A percentile compares a stretch with the other conserved stretches of the same genome.
These are phyloP conservation scores for Wickerhamiella vanderwaltii DNA, from an alignment of 805 yeast genomes.

Conservation along the genomic window DNA sequence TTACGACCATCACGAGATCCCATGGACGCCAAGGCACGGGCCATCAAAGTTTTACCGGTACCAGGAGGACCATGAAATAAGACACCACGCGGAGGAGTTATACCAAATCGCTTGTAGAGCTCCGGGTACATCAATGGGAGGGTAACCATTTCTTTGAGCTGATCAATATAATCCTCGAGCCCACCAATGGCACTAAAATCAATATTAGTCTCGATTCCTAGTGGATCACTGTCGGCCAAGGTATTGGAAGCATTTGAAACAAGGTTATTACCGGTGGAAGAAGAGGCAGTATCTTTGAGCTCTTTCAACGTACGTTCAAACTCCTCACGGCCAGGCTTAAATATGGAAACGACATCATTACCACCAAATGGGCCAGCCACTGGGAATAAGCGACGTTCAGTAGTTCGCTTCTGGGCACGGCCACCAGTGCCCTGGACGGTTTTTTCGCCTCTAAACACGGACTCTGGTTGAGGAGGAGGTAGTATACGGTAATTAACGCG, in stretches of 20 bases:
- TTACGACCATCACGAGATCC: constrained; percentile 76
- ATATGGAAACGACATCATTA: constrained; percentile 74
- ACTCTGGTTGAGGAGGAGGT: constrained; percentile 22
- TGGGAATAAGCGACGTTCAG: constrained; percentile 58
- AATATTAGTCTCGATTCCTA: constrained; percentile 78
- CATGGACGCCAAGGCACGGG: constrained; percentile 91
- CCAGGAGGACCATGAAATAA: constrained; percentile 99
- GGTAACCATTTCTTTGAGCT: constrained; percentile 93
- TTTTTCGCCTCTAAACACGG: constrained; percentile 10
- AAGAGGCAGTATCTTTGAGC: constrained; percentile 2
- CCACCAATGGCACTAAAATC: constrained; percentile 87
- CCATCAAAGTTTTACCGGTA: constrained; percentile 97
- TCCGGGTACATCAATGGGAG: constrained; percentile 89
- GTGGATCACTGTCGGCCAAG: constrained; percentile 46
- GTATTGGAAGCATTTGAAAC: constrained; percentile 39
- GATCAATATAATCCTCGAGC: constrained; percentile 76
- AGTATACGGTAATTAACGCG: constrained; percentile 22
- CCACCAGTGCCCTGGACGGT: neutral
- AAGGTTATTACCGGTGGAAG: constrained; percentile 24
- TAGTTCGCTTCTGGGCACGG: neutral
- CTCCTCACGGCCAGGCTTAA: constrained; percentile 24
- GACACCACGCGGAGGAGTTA: constrained; percentile 96
- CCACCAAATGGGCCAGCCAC: constrained; percentile 99
- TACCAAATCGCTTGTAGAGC: constrained; percentile 73
- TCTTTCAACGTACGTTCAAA: constrained; percentile 9